Conservation (phyloP, 441 rosid species). For the Dalechampia spathulata region DNA sequence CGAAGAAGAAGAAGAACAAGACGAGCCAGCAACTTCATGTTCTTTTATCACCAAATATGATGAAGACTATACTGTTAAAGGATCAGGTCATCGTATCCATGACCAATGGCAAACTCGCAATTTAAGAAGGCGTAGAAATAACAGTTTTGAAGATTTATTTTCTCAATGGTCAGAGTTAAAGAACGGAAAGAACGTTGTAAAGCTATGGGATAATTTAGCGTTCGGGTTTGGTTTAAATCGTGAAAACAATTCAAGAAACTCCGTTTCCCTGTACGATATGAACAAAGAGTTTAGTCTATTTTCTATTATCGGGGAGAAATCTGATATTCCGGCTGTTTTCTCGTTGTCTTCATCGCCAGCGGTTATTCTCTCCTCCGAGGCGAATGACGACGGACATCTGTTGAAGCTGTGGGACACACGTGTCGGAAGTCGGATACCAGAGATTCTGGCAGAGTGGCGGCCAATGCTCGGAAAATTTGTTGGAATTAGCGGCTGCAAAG, state of each 20-base stretch:
- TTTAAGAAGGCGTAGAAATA: slow-evolving; percentile 28
- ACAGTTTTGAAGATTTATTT: slow-evolving; percentile 51
- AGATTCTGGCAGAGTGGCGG: slow-evolving; percentile 55
- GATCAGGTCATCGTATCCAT: slow-evolving; percentile 20
- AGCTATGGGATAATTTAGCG: slow-evolving; percentile 73
- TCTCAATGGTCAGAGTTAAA: slow-evolving; percentile 55
- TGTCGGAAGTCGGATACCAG: slow-evolving; percentile 30
- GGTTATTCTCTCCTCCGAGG: slow-evolving; percentile 34
- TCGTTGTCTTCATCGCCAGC: slow-evolving; percentile 28
- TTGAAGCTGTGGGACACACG: slow-evolving; percentile 68
- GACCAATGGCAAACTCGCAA: slow-evolving; percentile 24
- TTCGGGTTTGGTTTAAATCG: slow-evolving; percentile 26
- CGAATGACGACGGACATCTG: slow-evolving; percentile 15
- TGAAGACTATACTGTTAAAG: slow-evolving; percentile 38
- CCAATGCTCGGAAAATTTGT: slow-evolving; percentile 33
- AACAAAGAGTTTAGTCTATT: slow-evolving; percentile 13
- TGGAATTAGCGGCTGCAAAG: slow-evolving; percentile 26
- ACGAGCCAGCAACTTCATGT: slow-evolving; percentile 8
- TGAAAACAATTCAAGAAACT: slow-evolving; percentile 11
- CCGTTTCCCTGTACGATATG: slow-evolving; percentile 16
- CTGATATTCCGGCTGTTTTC: slow-evolving; percentile 18
- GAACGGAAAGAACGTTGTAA: slow-evolving; percentile 61
- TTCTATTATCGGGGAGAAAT: slow-evolving; percentile 14
- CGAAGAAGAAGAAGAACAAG: slow-evolving; percentile 20
- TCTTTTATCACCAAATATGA: slow-evolving; percentile 17